Base-by-base conservation (phyloP, 306 rosid genomes). In the Medicago lupulina region DNA sequence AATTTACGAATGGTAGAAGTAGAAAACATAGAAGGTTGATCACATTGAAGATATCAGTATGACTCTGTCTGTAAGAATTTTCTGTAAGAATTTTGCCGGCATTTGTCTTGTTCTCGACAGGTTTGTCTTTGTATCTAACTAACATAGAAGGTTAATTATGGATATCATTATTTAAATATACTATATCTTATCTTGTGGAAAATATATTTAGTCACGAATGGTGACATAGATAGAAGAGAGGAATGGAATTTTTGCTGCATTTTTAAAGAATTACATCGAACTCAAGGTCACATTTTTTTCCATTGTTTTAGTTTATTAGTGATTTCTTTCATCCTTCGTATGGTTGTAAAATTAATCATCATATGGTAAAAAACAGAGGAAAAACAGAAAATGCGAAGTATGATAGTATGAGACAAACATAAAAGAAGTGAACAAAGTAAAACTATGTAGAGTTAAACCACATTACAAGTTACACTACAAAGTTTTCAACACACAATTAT, bases 21-120 rank as follows among this genome's bases (percentile, higher is more conserved):
- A n/a, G 8, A 16, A 47, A 49, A 76, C 28, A 34, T 34, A 8
- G 80, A 40, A 60, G 60, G 25, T 14, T 39, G 46, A 49, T 49
- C 8, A 40, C 86, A 82, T 83, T 53, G 86, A 46, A 79, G 76
- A 46, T 66, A 79, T 83, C 86, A 83, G 17, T 41, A 41, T 18
- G 83, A 77, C 61, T 21, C 9, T 43, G 73, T 66, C 63, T 67
- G 78, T 10, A n/a, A 65, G 51, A 50, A 64, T 39, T 66, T 60
- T 80, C 63, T 67, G 78, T 10, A n/a, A 65, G 51, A 50, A 64
- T 39, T 66, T 60, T 80, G 85, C 85, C 85, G 88, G 88, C 83
- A 62, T 68, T 43, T 80, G 85, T 83, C 88, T 78, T 80, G 17
- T 80, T 67, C 67, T 44, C n/a, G 4, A 53, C 44, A 21, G 53